Evolutionary conservation across 352 stramenopile genomes (phyloP), one percentile per base, ranked within the genome.

Genomic region (Phytophthora citrophthora): DNA sequence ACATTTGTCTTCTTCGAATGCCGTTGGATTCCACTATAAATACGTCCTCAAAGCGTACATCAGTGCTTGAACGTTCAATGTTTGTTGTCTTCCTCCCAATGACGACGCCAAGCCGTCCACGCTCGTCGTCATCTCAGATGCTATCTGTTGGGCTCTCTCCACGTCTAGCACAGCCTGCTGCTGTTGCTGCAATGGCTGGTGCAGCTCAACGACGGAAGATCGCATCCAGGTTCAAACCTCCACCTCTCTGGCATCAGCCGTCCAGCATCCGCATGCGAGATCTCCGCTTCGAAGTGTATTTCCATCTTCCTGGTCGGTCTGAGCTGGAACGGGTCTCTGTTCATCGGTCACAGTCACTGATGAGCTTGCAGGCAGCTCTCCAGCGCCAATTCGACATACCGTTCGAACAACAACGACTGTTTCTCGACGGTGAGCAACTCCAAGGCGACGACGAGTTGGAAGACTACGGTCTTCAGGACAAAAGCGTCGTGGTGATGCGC

Each of bases 351-450:
- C 70, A 87, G 39, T 78, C 81, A 8, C 70, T 91, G n/a, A 50
- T 84, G 1, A 67, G 76, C 3, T 68, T 91, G 23, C 77, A 86
- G 27, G 81, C 79, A 3, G 65, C 76, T 52, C 63, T 91, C 2
- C 77, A 91, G 56, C 79, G 81, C 26, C 77, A 91, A 60, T 85
- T 80, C 26, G 54, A 15, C 3, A 61, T 91, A 20, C 76, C 65
- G 13, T 91, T 88, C 46, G 77, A 91, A 54, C 77, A 91, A 34
- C 81, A 91, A 57, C 76, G 54, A 15, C 36, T 93, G 12, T 86
- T 82, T 52, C 76, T 81, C 45, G 73, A 87, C 4, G 76, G 71
- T 12, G 80, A 89, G 13, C 39, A 81, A 20, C 77, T 93, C 15
- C 70, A 90, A 54, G 80, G 81, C 13, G 72, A 90, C 51, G 79